These are phyloP conservation scores for Nicotiana otophora DNA, from an alignment of 257 asterid species.

Conservation along the genomic window DNA sequence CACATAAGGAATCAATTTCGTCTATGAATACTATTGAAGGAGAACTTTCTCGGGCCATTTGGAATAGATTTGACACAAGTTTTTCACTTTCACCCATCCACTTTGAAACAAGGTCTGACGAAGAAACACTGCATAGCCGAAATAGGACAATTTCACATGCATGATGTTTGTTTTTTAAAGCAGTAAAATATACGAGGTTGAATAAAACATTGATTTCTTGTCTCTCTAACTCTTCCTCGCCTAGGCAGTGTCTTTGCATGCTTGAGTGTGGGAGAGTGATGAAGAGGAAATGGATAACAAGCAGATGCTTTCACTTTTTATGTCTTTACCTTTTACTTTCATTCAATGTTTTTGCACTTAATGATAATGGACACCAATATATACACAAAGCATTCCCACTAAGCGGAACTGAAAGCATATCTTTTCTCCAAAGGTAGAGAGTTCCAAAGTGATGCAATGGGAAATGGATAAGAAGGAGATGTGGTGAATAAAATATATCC, in stretches of 20 bases:
- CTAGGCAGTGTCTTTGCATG: neutral
- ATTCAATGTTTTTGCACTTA: neutral
- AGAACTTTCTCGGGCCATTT: conserved; percentile 80
- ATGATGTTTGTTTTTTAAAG: neutral
- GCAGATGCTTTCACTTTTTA: neutral
- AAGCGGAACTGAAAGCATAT: neutral
- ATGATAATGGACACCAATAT: neutral
- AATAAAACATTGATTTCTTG: neutral
- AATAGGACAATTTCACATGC: neutral
- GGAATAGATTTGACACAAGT: conserved; percentile 76
- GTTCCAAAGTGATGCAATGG: neutral
- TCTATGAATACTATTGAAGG: conserved; percentile 68
- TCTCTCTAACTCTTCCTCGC: neutral
- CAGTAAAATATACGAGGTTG: neutral
- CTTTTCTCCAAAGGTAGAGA: neutral
- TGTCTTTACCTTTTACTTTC: neutral
- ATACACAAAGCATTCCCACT: neutral
- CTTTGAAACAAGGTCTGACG: conserved; percentile 78
- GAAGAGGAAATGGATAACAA: neutral
- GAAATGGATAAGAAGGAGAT: neutral
- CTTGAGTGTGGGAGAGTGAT: neutral
- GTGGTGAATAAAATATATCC: neutral
- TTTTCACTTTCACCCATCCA: conserved; percentile 95
- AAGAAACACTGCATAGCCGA: conserved; percentile 47
- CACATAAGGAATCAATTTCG: conserved; percentile 75